A percentile compares a stretch with the other conserved stretches of the same genome.
phyloP scores from a whole-genome alignment of 1,284 basidiomycete genomes.

The Farysia itapuensis region DNA sequence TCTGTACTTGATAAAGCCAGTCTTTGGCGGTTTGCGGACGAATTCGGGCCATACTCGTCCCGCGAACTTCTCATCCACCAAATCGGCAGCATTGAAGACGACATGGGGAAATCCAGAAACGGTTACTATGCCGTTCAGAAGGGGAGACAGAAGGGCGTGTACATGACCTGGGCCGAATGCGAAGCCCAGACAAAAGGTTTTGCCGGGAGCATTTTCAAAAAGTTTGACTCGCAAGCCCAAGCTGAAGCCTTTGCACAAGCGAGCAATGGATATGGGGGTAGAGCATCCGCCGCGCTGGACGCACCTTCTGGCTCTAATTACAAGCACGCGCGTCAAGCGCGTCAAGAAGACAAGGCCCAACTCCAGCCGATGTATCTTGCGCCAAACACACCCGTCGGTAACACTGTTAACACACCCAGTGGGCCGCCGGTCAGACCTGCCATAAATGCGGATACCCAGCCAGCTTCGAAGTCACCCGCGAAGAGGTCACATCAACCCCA shows the following conservation, averaged over 20 bases:
- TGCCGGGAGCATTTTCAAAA: slow-evolving; percentile 68
- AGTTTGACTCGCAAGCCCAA: slow-evolving; percentile 65
- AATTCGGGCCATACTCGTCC: no score
- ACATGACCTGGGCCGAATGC: slow-evolving; percentile 63
- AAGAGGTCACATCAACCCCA: no score
- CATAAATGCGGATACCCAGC: background rate
- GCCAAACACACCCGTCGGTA: background rate
- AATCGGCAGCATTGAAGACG: no score
- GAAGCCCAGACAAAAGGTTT: slow-evolving; percentile 68
- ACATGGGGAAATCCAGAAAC: no score
- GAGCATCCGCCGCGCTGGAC: background rate
- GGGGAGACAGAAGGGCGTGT: slow-evolving; percentile 51
- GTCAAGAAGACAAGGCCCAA: background rate
- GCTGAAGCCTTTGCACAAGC: slow-evolving; percentile 61
- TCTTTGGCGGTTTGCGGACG: no score
- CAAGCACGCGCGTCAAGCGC: background rate
- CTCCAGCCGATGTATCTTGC: background rate
- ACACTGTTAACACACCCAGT: background rate
- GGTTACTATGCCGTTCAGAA: slow-evolving; percentile 46
- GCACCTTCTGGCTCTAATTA: background rate
- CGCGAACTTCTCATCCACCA: no score
- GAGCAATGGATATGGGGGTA: slow-evolving; percentile 5
- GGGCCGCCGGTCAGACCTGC: no score
- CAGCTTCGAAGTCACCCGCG: background rate
- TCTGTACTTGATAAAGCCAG: no score